A percentile compares a stretch with the other conserved stretches of the same genome.
phyloP scores from a whole-genome alignment of 106 monocot species.

The Dioscorea alata region DNA sequence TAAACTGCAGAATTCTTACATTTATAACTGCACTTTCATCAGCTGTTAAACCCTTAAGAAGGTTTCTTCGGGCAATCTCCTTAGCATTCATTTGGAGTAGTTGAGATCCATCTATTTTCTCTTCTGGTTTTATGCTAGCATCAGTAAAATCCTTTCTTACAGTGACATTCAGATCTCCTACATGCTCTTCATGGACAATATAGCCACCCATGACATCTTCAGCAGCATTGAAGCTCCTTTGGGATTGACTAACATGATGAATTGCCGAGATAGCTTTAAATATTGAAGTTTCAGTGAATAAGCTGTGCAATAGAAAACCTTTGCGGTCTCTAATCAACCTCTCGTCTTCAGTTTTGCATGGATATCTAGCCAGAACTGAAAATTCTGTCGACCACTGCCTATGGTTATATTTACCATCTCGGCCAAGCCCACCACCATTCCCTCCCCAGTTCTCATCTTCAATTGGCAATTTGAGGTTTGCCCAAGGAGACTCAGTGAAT shows the following conservation, averaged over 20 bases:
- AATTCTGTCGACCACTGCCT: slow-evolving; percentile 82
- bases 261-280: slow-evolving; percentile 55
- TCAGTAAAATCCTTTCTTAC: slow-evolving; percentile 56
- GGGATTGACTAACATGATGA: slow-evolving; percentile 22
- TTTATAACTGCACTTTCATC: slow-evolving; percentile 74
- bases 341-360: slow-evolving; percentile 89
- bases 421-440: slow-evolving; percentile 58
- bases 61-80: slow-evolving; percentile 62
- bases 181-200: slow-evolving; percentile 40
- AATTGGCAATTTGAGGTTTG: slow-evolving; percentile 39
- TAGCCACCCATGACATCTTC: slow-evolving; percentile 15
- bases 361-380: slow-evolving; percentile 46
- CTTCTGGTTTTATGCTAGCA: slow-evolving; percentile 48
- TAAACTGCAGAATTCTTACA: slow-evolving; percentile 29
- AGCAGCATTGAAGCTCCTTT: slow-evolving; percentile 4
- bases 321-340: slow-evolving; percentile 76
- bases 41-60: slow-evolving; percentile 89
- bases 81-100: slow-evolving; percentile 24
- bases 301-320: slow-evolving; percentile 77
- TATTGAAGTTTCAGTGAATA: slow-evolving; percentile 79
- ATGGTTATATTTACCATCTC: slow-evolving; percentile 42
- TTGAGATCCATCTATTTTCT: slow-evolving; percentile 57
- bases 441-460: slow-evolving; percentile 92
- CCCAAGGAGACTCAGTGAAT: slow-evolving; percentile 41
- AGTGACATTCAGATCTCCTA: slow-evolving; percentile 60